phyloP scores from a whole-genome alignment of 352 stramenopile genomes.

The Phytophthora pinifolia region DNA sequence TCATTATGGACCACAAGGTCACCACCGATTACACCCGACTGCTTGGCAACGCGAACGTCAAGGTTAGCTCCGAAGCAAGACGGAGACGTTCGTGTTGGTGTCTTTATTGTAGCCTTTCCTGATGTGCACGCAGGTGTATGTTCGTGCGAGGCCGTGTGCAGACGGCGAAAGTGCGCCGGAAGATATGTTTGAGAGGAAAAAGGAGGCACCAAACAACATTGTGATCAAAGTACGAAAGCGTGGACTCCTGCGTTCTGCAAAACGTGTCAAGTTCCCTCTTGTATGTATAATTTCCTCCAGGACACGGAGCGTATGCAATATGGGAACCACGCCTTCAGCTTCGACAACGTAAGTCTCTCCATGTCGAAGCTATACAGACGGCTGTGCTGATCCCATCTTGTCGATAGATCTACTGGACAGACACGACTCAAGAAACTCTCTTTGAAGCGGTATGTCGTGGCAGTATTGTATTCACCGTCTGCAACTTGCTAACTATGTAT shows the following conservation, averaged over 20 bases:
- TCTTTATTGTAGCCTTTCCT: neutral
- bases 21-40: constrained; percentile 85
- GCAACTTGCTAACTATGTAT: neutral
- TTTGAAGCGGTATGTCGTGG: constrained; percentile 55
- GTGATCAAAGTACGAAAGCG: constrained; percentile 62
- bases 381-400: neutral
- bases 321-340: constrained; percentile 85
- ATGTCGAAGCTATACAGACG: too few relatives aligned
- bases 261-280: neutral
- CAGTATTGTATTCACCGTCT: neutral
- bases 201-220: constrained; percentile 76
- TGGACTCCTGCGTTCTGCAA: neutral
- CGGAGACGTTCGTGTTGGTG: too few relatives aligned
- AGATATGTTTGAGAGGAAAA: constrained; percentile 85
- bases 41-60: constrained; percentile 78
- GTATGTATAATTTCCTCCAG: constrained; percentile 17
- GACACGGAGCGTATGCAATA: constrained; percentile 87
- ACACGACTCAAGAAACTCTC: constrained; percentile 69
- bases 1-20: constrained; percentile 82
- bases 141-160: constrained; percentile 75
- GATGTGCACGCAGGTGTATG: constrained; percentile 48
- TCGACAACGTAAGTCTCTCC: constrained; percentile 56
- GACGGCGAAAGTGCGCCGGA: constrained; percentile 66
- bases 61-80: constrained; percentile 26
- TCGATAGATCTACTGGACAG: constrained; percentile 76